Base-by-base conservation (phyloP, 768 basidiomycete genomes). In the Hygrophoropsis aurantiaca region DNA sequence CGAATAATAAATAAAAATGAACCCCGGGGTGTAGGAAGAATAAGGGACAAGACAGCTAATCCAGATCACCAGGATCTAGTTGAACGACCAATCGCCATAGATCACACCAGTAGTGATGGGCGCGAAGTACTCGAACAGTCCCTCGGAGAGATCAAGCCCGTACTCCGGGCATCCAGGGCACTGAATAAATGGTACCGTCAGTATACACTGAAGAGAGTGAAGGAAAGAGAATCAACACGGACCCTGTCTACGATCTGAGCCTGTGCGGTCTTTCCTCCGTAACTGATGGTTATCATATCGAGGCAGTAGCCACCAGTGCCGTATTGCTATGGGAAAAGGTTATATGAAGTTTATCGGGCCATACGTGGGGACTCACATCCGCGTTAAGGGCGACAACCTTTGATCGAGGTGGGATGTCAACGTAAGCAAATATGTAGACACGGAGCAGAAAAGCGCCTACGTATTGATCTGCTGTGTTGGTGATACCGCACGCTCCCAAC, bases 61-160 rank as follows among this genome's bases (percentile, higher is more conserved):
- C n/a, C n/a, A n/a, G n/a, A n/a, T n/a, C n/a, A n/a, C n/a, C n/a
- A n/a, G n/a, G n/a, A n/a, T n/a, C 27, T 30, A 30, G 46, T 65
- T 63, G 66, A 75, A 84, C 46, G 56, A 70, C 88, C 88, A 90
- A 5, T 62, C 54, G 40, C 80, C 84, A 48, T 71, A 68, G 46
- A 90, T 67, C 11, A 85, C 75, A 35, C 87, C 88, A 5, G 42
- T 56, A 36, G 56, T 53, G 40, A 71, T 59, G 9, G 60, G 15
- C 5, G 75, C 81, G 60, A 90, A 87, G 65, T 57, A 66, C 18
- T 61, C 44, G 69, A 91, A 90, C 40, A 90, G 72, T 35, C 82
- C 81, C n/a, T 67, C 62, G 20, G 82, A 81, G 25, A 90, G 67
- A 62, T 91, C 89, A 21, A 90, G 78, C 27, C 79, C 87, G 38